A percentile compares a stretch with the other conserved stretches of the same genome.
These are phyloP conservation scores for Pseudohalonectria lignicola DNA, from an alignment of 2,329 filamentous ascomycete species.

Conservation along the genomic window DNA sequence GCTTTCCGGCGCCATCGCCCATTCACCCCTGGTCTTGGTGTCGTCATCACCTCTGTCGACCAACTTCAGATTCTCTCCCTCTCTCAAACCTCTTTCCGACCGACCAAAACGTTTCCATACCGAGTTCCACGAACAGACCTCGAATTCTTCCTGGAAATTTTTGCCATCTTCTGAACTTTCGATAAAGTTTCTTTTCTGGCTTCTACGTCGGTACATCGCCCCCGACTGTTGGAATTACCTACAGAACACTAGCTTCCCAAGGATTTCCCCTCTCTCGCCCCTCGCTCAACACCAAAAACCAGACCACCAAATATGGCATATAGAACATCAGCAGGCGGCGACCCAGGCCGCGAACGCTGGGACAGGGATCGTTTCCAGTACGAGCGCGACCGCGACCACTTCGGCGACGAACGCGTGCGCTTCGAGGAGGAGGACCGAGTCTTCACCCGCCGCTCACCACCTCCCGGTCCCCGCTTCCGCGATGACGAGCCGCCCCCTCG, in stretches of 20 bases:
- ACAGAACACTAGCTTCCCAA: background rate
- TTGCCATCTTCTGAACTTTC: background rate
- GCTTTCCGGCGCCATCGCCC: background rate
- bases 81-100: background rate
- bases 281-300: background rate
- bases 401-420: constrained; percentile 36
- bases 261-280: background rate
- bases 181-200: background rate
- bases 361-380: constrained; percentile 41
- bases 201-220: no score
- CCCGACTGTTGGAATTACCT: background rate
- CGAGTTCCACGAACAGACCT: background rate
- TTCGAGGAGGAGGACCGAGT: constrained; percentile 40
- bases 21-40: background rate
- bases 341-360: constrained; percentile 31
- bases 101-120: background rate
- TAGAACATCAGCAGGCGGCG: constrained; percentile 19
- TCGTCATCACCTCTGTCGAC: constrained; percentile 1
- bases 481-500: constrained; percentile 34
- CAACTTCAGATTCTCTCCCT: background rate
- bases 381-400: constrained; percentile 36
- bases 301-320: constrained; percentile 8
- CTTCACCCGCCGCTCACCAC: constrained; percentile 13
- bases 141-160: background rate
- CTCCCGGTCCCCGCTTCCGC: constrained; percentile 22